These are phyloP conservation scores for Funneliformis mosseae DNA, from an alignment of 192 early-diverging fungal species.

Conservation along the genomic window DNA sequence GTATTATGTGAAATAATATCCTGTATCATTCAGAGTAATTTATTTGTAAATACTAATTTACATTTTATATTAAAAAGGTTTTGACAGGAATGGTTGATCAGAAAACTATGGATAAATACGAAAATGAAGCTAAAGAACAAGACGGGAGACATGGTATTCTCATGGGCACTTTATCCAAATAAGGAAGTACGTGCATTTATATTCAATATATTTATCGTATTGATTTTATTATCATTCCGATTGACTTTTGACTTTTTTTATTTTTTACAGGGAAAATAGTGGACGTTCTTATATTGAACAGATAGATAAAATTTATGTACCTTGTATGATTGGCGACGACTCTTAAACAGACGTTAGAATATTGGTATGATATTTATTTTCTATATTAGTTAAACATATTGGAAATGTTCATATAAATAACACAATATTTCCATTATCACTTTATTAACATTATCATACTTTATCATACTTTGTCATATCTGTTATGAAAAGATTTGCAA, in stretches of 20 bases:
- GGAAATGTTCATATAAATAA: neutral
- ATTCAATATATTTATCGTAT: neutral
- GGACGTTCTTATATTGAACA: slow-evolving; percentile 93
- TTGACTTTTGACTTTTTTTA: neutral
- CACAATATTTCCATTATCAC: no score
- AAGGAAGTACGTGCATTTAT: slow-evolving; percentile 94
- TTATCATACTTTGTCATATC: slow-evolving; percentile 68
- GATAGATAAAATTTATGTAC: slow-evolving; percentile 99
- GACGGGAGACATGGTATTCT: slow-evolving; percentile 98
- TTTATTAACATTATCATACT: no score
- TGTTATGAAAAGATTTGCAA: slow-evolving; percentile 98
- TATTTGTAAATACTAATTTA: slow-evolving; percentile 5
- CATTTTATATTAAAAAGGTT: slow-evolving; percentile 50
- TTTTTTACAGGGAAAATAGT: slow-evolving; percentile 99
- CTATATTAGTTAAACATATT: slow-evolving; percentile 41
- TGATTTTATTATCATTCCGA: neutral
- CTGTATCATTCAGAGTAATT: no score
- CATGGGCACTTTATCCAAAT: slow-evolving; percentile 98
- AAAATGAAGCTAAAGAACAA: slow-evolving; percentile 96
- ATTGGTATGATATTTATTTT: no score
- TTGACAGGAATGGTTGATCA: slow-evolving; percentile 92
- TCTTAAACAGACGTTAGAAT: slow-evolving; percentile 96
- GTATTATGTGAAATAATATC: slow-evolving; percentile 75
- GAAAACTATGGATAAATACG: no score
- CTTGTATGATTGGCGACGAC: slow-evolving; percentile 97